Conservation (phyloP, 2,329 filamentous ascomycete species). For the Colletotrichum sp. region DNA sequence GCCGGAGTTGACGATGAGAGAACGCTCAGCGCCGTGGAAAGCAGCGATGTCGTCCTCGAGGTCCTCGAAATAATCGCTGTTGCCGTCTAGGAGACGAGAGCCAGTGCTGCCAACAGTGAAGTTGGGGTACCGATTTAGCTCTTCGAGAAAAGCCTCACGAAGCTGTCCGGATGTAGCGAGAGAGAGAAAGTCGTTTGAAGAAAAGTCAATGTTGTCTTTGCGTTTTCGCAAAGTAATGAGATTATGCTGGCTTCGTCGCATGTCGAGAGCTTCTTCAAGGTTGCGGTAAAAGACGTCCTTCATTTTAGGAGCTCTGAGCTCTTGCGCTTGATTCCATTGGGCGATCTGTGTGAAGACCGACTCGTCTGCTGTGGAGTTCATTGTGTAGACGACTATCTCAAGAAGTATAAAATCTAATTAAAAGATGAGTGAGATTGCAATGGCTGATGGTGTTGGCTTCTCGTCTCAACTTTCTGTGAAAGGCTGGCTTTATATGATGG, state of each 20-base stretch:
- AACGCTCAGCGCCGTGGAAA: slow-evolving; percentile 64
- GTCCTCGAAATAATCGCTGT: slow-evolving; percentile 55
- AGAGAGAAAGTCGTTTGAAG: slow-evolving; percentile 70
- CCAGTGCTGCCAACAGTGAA: slow-evolving; percentile 36
- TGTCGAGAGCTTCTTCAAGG: slow-evolving; percentile 35
- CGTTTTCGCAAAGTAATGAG: slow-evolving; percentile 29
- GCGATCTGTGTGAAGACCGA: background rate
- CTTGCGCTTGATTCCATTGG: background rate
- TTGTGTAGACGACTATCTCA: background rate
- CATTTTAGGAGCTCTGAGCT: background rate
- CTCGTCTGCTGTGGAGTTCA: background rate
- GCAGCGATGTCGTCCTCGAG: slow-evolving; percentile 66
- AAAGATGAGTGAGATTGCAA: background rate
- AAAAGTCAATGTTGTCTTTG: slow-evolving; percentile 54
- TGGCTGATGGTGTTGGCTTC: background rate
- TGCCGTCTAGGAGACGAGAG: slow-evolving; percentile 69
- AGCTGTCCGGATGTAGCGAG: slow-evolving; percentile 53
- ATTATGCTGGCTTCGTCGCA: slow-evolving; percentile 24
- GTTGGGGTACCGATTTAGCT: slow-evolving; percentile 36
- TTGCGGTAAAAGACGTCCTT: slow-evolving; percentile 29
- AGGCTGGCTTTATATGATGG: background rate
- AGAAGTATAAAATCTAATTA: background rate
- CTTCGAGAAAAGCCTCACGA: slow-evolving; percentile 51
- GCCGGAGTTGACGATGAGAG: slow-evolving; percentile 65
- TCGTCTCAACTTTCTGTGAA: background rate